Conservation (phyloP, 192 early-diverging fungal genomes). For the Allomyces javanicus region DNA sequence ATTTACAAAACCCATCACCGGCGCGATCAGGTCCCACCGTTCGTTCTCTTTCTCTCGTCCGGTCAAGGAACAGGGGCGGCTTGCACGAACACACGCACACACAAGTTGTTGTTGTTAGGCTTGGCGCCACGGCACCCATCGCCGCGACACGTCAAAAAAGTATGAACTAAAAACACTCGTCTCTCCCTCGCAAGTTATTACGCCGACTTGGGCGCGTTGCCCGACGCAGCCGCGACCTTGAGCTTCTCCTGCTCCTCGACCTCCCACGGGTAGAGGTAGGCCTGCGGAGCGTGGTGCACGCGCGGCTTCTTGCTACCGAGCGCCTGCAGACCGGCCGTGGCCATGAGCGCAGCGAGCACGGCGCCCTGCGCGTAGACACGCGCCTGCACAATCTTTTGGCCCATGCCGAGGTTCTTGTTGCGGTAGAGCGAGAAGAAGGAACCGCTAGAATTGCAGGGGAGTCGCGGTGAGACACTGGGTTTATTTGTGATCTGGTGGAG, state of each 20-base stretch:
- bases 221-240: not conserved
- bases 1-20: too few species aligned
- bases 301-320: not conserved
- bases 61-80: too few species aligned
- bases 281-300: not conserved
- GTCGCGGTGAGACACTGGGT: not conserved
- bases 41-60: too few species aligned
- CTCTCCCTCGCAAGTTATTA: too few species aligned
- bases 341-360: conserved; percentile 38
- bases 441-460: not conserved
- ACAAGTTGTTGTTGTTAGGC: too few species aligned
- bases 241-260: not conserved
- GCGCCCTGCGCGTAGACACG: conserved; percentile 51
- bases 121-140: too few species aligned
- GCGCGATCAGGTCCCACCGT: too few species aligned
- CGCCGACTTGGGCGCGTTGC: too few species aligned
- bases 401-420: conserved; percentile 17
- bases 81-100: too few species aligned
- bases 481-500: not conserved
- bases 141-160: too few species aligned
- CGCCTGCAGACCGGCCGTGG: conserved; percentile 23
- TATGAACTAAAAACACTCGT: too few species aligned
- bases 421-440: not conserved
- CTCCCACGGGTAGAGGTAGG: not conserved
- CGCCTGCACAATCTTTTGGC: conserved; percentile 49